Percentiles rank a stretch among this genome's conserved stretches.
These are phyloP conservation scores for Diaporthe sp. DNA, from an alignment of 2,329 filamentous ascomycete genomes.

Conservation along the genomic window DNA sequence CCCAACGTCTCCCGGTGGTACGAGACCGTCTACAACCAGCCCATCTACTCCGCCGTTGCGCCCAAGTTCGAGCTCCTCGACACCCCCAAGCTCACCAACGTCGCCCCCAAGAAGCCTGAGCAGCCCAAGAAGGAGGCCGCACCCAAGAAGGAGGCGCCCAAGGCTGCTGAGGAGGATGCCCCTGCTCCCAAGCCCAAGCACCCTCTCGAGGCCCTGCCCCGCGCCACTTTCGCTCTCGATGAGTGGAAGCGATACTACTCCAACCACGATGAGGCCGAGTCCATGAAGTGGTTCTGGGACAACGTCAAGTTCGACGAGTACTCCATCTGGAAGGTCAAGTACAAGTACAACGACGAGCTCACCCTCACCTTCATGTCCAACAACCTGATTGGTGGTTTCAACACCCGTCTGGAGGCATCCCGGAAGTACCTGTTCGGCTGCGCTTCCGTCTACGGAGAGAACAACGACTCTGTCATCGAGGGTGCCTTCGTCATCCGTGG, in stretches of 20 bases:
- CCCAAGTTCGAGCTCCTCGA: constrained; percentile 84
- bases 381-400: constrained; percentile 99
- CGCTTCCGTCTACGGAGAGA: constrained; percentile 87
- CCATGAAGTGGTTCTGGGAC: constrained; percentile 99
- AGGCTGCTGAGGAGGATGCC: constrained; percentile 64
- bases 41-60: constrained; percentile 86
- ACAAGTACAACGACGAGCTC: constrained; percentile 99
- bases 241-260: constrained; percentile 99
- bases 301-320: constrained; percentile 94
- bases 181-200: constrained; percentile 92
- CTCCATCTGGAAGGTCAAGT: constrained; percentile 93
- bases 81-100: constrained; percentile 79
- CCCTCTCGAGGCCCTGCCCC: constrained; percentile 87
- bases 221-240: constrained; percentile 85
- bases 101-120: constrained; percentile 83
- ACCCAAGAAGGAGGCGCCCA: constrained; percentile 54
- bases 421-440: constrained; percentile 98
- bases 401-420: constrained; percentile 94
- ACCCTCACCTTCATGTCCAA: constrained; percentile 98
- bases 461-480: constrained; percentile 90
- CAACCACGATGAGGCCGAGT: constrained; percentile 88
- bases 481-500: constrained; percentile 97
- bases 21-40: constrained; percentile 92
- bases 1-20: constrained; percentile 94
- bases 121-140: constrained; percentile 73